A percentile compares a stretch with the other conserved stretches of the same genome.
phyloP scores from a whole-genome alignment of 2,329 filamentous ascomycete species.

The Ambrosiella beaveri region DNA sequence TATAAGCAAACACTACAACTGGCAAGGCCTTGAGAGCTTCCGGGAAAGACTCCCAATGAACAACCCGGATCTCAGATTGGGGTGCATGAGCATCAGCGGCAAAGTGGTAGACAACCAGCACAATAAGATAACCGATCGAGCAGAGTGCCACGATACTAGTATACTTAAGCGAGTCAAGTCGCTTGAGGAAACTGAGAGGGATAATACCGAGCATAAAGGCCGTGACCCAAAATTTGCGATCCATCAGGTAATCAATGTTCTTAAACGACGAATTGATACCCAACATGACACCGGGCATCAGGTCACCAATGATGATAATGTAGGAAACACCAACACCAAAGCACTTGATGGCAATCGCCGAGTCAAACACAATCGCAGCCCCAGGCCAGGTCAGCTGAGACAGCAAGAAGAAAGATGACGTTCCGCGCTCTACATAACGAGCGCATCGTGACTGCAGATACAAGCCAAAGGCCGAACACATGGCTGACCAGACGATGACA shows the following conservation, averaged over 20 bases:
- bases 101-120: conserved; percentile 88
- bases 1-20: conserved; percentile 97
- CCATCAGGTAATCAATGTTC: conserved; percentile 54
- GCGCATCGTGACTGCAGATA: conserved; percentile 91
- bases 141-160: conserved; percentile 82
- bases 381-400: conserved; percentile 96
- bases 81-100: conserved; percentile 58
- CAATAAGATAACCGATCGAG: conserved; percentile 84
- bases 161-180: conserved; percentile 91
- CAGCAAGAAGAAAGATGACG: conserved; percentile 85
- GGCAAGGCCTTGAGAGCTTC: conserved; percentile 72
- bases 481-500: conserved; percentile 79
- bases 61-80: conserved; percentile 55
- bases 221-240: conserved; percentile 94
- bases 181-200: conserved; percentile 76
- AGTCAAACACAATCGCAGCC: conserved; percentile 85
- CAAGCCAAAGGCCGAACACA: conserved; percentile 78
- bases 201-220: conserved; percentile 95
- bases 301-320: conserved; percentile 92
- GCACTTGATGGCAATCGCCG: conserved; percentile 91
- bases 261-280: conserved; percentile 56
- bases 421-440: conserved; percentile 76
- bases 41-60: conserved; percentile 65
- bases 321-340: conserved; percentile 96
- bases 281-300: conserved; percentile 86